phyloP scores from a whole-genome alignment of 257 asterid genomes.

The Solanum verrucosum region DNA sequence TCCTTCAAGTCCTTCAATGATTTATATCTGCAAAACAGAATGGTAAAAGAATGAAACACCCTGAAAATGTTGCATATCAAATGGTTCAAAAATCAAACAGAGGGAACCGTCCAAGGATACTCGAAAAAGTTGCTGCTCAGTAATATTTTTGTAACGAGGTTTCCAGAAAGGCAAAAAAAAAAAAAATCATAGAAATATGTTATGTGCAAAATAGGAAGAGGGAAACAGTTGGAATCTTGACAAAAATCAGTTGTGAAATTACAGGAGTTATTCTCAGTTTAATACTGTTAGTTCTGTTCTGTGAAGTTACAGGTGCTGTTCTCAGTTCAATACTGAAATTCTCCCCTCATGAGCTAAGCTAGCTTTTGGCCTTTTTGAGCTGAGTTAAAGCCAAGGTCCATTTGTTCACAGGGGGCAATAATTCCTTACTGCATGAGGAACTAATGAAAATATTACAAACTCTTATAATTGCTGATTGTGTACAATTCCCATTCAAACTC shows the following conservation, averaged over 20 bases:
- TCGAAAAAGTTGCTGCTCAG: neutral
- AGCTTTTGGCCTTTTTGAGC: neutral
- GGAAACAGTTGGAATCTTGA: neutral
- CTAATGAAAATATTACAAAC: neutral
- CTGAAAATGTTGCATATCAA: neutral
- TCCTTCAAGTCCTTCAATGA: constrained; percentile 78
- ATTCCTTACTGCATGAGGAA: neutral
- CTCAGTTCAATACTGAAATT: neutral
- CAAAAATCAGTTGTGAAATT: neutral
- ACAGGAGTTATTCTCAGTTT: neutral
- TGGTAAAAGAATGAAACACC: neutral
- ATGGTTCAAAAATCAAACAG: neutral
- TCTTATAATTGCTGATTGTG: neutral
- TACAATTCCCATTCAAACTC: neutral
- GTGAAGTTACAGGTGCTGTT: neutral
- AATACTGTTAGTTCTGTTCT: neutral
- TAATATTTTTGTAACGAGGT: neutral
- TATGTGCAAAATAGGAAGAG: neutral
- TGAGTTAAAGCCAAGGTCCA: neutral
- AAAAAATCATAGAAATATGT: neutral
- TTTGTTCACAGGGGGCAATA: neutral
- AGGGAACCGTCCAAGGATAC: neutral
- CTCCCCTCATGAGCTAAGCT: neutral
- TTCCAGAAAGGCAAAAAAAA: neutral
- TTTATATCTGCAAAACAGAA: constrained; percentile 48